Evolutionary conservation across 2,329 filamentous ascomycete species (phyloP), one percentile per base, ranked within the genome.

Genomic region (Neobulgaria alba): DNA sequence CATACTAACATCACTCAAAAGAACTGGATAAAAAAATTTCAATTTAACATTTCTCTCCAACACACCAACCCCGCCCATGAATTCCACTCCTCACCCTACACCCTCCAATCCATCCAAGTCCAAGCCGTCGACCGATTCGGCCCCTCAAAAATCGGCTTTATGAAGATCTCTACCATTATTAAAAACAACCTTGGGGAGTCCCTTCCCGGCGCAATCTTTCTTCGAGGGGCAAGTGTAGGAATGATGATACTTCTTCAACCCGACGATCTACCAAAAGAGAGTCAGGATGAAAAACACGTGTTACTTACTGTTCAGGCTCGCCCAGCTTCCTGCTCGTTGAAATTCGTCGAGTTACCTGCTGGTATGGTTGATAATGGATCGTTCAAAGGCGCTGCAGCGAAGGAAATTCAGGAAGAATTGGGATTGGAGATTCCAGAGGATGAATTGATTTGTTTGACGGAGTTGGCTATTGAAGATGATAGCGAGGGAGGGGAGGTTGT

Each of bases 391-490:
- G 65, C 67, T 0, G 77, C 76, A 2, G 76, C 76, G 2, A 68
- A 65, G 50, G 77, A 81, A 62, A 75, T 81, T 8, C 46, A 72
- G 45, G 76, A 80, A 61, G 77, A 80, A 57, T 62, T 78, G 2
- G 74, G 72, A 4, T 53, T 79, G 9, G 64, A 63, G 36, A 77
- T 80, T 29, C 57, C 60, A 3, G 67, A 69, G 35, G 57, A 63
- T 7, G 65, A 77, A 41, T 55, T 80, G 31, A 62, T 56, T 2
- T 71, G 68, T 44, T 54, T 80, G 38, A 77, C 67, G 43, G 69
- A 77, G 12, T 51, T 78, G 36, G 71, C 68, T 1, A 75, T 79
- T 7, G 61, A 72, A 44, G 9, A 36, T n/a, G 16, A 41, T n/a
- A 34, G 42, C 45, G 9, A 37, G n/a, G 17, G 43, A 14, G 39